A percentile compares a stretch with the other conserved stretches of the same genome.
Evolutionary conservation across 257 asterid genomes (phyloP).

Genomic region (Penstemon eatonii): DNA sequence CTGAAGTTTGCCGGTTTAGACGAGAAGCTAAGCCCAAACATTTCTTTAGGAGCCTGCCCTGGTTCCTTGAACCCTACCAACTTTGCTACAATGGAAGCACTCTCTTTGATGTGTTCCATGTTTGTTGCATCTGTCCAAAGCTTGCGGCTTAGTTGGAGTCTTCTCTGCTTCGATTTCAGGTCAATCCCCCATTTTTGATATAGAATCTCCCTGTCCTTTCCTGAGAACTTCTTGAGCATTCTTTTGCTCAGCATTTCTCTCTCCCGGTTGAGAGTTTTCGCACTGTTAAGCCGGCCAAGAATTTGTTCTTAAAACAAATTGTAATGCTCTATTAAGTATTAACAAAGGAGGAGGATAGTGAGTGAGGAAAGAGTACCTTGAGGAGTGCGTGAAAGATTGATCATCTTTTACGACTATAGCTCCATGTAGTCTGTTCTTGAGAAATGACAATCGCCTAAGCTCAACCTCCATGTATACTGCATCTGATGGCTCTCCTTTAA

Average conservation of each 20-base stretch:
- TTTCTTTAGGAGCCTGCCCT: slow-evolving; percentile 35
- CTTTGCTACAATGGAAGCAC: slow-evolving; percentile 52
- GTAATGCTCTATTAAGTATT: background rate
- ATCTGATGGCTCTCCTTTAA: slow-evolving; percentile 61
- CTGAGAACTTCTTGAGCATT: slow-evolving; percentile 45
- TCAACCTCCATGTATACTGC: slow-evolving; percentile 66
- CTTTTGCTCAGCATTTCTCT: slow-evolving; percentile 51
- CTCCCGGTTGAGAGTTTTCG: slow-evolving; percentile 43
- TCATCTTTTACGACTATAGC: slow-evolving; percentile 15
- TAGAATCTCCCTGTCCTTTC: slow-evolving; percentile 48
- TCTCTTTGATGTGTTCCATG: slow-evolving; percentile 57
- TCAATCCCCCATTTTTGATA: slow-evolving; percentile 49
- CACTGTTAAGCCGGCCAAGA: slow-evolving; percentile 25
- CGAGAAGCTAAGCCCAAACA: slow-evolving; percentile 20
- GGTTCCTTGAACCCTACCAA: slow-evolving; percentile 48
- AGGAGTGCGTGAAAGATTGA: slow-evolving; percentile 29
- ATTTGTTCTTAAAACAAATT: background rate
- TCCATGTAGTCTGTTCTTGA: slow-evolving; percentile 38
- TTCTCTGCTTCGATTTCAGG: slow-evolving; percentile 50
- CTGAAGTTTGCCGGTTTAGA: background rate
- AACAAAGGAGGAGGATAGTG: background rate
- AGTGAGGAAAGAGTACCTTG: slow-evolving; percentile 36
- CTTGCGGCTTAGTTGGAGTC: slow-evolving; percentile 43
- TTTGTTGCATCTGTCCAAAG: slow-evolving; percentile 55
- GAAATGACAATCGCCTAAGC: slow-evolving; percentile 54